These are phyloP conservation scores for Gyromitra esculenta DNA, from an alignment of 2,329 filamentous ascomycete species.

Conservation along the genomic window DNA sequence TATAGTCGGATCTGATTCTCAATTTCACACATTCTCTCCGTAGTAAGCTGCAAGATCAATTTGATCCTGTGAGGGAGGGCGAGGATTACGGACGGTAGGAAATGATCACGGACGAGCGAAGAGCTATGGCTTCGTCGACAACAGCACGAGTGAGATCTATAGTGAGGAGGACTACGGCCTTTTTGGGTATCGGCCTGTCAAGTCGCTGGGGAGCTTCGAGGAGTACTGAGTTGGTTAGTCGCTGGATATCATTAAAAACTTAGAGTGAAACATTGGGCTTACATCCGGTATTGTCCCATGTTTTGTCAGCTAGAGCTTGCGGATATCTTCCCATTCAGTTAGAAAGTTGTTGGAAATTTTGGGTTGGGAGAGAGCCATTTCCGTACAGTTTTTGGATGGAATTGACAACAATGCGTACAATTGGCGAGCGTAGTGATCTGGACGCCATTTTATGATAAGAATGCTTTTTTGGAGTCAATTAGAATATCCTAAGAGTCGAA, in stretches of 20 bases:
- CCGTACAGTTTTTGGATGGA: constrained; percentile 52
- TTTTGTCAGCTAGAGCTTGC: constrained; percentile 84
- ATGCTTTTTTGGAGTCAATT: background rate
- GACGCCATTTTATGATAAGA: constrained; percentile 23
- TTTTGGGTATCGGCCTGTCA: constrained; percentile 64
- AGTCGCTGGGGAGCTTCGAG: constrained; percentile 74
- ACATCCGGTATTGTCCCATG: constrained; percentile 95
- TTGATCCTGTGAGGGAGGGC: background rate
- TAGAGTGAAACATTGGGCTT: constrained; percentile 55
- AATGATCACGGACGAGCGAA: constrained; percentile 80
- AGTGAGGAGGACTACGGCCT: constrained; percentile 78
- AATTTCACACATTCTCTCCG: background rate
- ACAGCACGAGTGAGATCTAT: constrained; percentile 91
- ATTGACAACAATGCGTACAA: constrained; percentile 49
- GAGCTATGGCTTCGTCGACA: constrained; percentile 84
- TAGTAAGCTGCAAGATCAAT: constrained; percentile 29
- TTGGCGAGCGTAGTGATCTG: constrained; percentile 41
- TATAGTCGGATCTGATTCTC: constrained; percentile 83
- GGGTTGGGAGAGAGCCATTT: background rate
- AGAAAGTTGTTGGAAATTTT: background rate
- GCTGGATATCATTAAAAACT: no score
- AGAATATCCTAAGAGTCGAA: background rate
- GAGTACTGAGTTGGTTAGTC: constrained; percentile 65
- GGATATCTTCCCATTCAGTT: constrained; percentile 75
- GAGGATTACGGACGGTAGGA: constrained; percentile 75